A percentile compares a stretch with the other conserved stretches of the same genome.
Evolutionary conservation across 139 green algal genomes (phyloP).

Genomic region (Closterium sp.): DNA sequence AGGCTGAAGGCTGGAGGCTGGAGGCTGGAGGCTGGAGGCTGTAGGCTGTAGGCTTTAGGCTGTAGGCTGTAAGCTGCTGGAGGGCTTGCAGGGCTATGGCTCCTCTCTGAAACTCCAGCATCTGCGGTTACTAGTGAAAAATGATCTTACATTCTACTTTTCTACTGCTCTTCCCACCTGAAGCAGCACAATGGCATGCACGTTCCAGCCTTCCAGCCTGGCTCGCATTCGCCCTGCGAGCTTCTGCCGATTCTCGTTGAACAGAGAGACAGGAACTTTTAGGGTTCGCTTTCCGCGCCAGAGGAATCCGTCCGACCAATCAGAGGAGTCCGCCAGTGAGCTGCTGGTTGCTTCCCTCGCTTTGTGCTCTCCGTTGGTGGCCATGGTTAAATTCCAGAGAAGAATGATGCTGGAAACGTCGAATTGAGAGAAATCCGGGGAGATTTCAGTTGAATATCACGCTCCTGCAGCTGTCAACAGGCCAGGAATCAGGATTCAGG

Average conservation of each 20-base stretch:
- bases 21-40: neutral
- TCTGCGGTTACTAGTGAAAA: neutral
- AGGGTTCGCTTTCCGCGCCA: neutral
- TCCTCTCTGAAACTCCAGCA: neutral
- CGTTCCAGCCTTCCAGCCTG: neutral
- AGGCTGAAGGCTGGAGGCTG: neutral
- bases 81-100: neutral
- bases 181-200: neutral
- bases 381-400: neutral
- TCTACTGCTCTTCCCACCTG: neutral
- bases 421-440: too few species aligned
- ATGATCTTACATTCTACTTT: neutral
- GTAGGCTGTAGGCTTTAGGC: neutral
- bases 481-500: neutral
- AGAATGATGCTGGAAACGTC: too few species aligned
- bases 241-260: neutral
- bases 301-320: neutral
- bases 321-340: neutral
- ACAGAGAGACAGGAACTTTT: neutral
- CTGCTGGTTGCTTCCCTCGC: neutral
- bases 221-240: neutral
- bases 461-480: too few species aligned
- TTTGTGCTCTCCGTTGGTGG: neutral
- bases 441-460: too few species aligned
- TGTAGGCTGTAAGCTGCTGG: neutral